Percentiles rank a stretch among this genome's conserved stretches.
phyloP scores from a whole-genome alignment of 345 rosid genomes.

The Hirschfeldia incana region DNA sequence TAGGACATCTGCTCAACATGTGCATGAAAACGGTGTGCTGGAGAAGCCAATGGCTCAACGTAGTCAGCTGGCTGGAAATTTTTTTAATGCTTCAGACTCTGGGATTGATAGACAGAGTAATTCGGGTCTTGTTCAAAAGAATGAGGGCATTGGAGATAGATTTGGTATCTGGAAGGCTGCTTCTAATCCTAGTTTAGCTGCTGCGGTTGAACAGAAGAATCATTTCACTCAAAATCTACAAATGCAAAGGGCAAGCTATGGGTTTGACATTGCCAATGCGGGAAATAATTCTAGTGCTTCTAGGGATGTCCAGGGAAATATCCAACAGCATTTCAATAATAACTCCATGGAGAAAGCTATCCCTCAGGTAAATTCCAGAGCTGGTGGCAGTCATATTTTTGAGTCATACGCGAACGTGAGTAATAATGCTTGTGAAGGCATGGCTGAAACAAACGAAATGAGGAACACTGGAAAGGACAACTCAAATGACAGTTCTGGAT shows the following conservation, averaged over 20 bases:
- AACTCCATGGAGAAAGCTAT: conserved; percentile 53
- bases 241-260: conserved; percentile 41
- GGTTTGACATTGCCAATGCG: conserved; percentile 39
- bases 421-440: conserved; percentile 36
- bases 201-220: conserved; percentile 40
- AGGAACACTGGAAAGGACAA: conserved; percentile 8
- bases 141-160: conserved; percentile 46
- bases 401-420: conserved; percentile 46
- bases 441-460: conserved; percentile 41
- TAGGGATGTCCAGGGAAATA: conserved; percentile 43
- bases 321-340: conserved; percentile 41
- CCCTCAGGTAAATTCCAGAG: conserved; percentile 42
- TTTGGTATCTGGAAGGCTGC: conserved; percentile 48
- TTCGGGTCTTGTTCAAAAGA: conserved; percentile 30
- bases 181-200: conserved; percentile 45
- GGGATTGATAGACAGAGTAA: neutral
- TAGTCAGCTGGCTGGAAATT: neutral
- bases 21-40: neutral
- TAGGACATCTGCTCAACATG: neutral
- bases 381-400: conserved; percentile 43
- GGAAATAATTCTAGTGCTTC: conserved; percentile 38
- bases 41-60: neutral
- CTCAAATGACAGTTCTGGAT: conserved; percentile 8
- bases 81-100: neutral
- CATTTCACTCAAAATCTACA: conserved; percentile 44